A percentile compares a stretch with the other conserved stretches of the same genome.
Evolutionary conservation across 2,329 filamentous ascomycete species (phyloP).

Genomic region (Neofusicoccum umdonicola): DNA sequence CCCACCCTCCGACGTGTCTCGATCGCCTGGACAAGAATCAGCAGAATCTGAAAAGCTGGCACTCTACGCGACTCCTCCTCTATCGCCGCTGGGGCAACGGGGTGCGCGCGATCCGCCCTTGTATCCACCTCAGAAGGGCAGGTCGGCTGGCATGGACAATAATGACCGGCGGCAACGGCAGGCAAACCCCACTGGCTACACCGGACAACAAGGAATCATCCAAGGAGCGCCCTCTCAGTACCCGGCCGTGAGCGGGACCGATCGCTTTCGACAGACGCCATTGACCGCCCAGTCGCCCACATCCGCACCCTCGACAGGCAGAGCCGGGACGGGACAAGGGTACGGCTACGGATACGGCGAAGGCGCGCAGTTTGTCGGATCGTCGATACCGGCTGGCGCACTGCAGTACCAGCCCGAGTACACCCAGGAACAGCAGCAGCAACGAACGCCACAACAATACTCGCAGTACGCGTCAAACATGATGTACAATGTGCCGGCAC

Average conservation of each 20-base stretch:
- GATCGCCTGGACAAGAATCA: constrained; percentile 11
- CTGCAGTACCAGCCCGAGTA: constrained; percentile 69
- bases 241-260: constrained; percentile 44
- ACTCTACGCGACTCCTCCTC: constrained; percentile 60
- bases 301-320: constrained; percentile 39
- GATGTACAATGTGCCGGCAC: constrained; percentile 75
- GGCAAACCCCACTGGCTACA: constrained; percentile 68
- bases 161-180: constrained; percentile 71
- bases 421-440: constrained; percentile 47
- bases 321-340: constrained; percentile 39
- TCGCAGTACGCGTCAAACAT: constrained; percentile 61
- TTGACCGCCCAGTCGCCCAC: constrained; percentile 42
- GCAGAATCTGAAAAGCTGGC: constrained; percentile 59
- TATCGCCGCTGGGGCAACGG: constrained; percentile 65
- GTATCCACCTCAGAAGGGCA: constrained; percentile 53
- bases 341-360: constrained; percentile 56
- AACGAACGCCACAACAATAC: constrained; percentile 54
- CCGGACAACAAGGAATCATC: constrained; percentile 50
- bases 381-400: constrained; percentile 48
- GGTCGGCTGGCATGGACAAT: constrained; percentile 72
- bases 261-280: constrained; percentile 49
- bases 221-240: constrained; percentile 40
- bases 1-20: constrained; percentile 13
- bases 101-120: constrained; percentile 57
- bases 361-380: constrained; percentile 54